Evolutionary conservation across 352 stramenopile species (phyloP).

Genomic region (Thalassiosira livingstoniorum): DNA sequence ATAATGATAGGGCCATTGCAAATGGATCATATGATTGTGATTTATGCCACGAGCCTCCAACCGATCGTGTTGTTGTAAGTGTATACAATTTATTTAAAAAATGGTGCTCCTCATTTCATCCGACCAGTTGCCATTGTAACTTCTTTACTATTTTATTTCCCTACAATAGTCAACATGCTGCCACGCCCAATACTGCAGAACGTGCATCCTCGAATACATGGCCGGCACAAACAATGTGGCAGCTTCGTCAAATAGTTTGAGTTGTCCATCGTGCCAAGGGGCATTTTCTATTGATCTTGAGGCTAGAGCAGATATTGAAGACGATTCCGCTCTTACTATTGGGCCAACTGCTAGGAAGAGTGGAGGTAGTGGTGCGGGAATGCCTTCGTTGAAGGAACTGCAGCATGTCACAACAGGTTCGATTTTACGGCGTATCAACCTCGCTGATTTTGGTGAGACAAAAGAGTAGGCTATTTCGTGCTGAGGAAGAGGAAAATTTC

Average conservation of each 20-base stretch:
- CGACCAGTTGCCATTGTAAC: no score
- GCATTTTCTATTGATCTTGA: conserved; percentile 85
- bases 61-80: conserved; percentile 92
- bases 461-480: background rate
- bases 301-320: conserved; percentile 61
- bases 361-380: conserved; percentile 21
- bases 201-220: conserved; percentile 86
- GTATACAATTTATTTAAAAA: no score
- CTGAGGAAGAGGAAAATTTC: no score
- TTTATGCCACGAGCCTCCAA: conserved; percentile 92
- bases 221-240: conserved; percentile 54
- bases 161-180: conserved; percentile 91
- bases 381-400: conserved; percentile 82
- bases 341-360: conserved; percentile 14
- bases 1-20: conserved; percentile 48
- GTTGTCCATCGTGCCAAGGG: conserved; percentile 74
- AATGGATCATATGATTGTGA: conserved; percentile 87
- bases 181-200: conserved; percentile 91
- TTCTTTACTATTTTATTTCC: no score
- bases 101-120: no score
- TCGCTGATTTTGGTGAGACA: conserved; percentile 83
- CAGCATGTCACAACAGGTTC: conserved; percentile 80
- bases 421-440: conserved; percentile 88
- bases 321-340: conserved; percentile 66
- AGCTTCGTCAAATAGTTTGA: conserved; percentile 37